Percentiles rank a stretch among this genome's conserved stretches.
Evolutionary conservation across 306 rosid species (phyloP).

Genomic region (Pyrus communis): DNA sequence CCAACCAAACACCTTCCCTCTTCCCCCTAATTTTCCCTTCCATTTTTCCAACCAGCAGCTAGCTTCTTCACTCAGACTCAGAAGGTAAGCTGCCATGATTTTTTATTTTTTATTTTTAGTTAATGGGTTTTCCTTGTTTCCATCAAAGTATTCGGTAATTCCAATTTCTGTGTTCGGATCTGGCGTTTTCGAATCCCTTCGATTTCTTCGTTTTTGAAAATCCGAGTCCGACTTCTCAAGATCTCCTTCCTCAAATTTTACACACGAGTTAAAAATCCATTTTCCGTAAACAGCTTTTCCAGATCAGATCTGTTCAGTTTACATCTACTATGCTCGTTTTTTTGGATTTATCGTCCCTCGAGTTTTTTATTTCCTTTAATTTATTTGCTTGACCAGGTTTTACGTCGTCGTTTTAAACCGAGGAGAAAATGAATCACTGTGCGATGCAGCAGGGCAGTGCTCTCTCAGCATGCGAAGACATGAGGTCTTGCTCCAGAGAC

Average conservation of each 20-base stretch:
- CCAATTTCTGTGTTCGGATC: background rate
- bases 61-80: background rate
- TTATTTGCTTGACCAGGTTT: slow-evolving; percentile 17
- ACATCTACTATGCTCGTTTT: background rate
- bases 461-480: slow-evolving; percentile 57
- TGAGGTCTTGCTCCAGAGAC: slow-evolving; percentile 31
- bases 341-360: background rate
- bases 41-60: background rate
- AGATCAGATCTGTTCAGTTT: background rate
- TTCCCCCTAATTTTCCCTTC: background rate
- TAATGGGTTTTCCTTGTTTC: background rate
- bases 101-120: background rate
- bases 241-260: slow-evolving; percentile 4
- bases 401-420: slow-evolving; percentile 9
- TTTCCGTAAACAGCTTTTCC: background rate
- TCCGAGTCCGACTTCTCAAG: background rate
- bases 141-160: background rate
- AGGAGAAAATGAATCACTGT: slow-evolving; percentile 57
- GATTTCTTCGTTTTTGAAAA: background rate
- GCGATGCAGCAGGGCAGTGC: slow-evolving; percentile 51
- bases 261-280: background rate
- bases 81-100: background rate
- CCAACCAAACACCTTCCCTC: background rate
- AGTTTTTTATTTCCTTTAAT: background rate
- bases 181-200: background rate